Evolutionary conservation across 1,284 basidiomycete species (phyloP), one percentile per base, ranked within the genome.

Genomic region (Phellopilus nigrolimitatus): DNA sequence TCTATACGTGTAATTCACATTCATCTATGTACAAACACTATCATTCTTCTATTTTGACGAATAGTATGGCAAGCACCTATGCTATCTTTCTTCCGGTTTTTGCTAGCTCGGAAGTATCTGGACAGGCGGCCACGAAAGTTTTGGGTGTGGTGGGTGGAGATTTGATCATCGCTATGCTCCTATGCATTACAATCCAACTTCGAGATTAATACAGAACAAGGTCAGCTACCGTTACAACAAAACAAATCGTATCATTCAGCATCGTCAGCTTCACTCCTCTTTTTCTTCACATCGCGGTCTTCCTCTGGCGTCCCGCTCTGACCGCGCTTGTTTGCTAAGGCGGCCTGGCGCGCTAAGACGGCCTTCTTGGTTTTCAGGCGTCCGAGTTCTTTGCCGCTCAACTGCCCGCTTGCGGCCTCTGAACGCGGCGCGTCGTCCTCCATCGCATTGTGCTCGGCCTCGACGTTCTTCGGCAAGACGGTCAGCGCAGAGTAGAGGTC

Each of bases 401-500:
- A 50, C 52, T 66, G 61, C 50, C 60, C 62, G 38, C 55, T 36
- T 10, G 47, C 44, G 21, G 55, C 62, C 34, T 51, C 61, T 6
- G 53, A 49, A 3, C 28, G 42, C 3, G 51, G 57, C 12, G 58
- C 62, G 9, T 59, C 65, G 13, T 64, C 66, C 24, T 66, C 65
- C 59, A 69, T 69, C n/a, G 66, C 67, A 48, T 74, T 71, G 53
- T 72, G 70, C 39, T 72, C 71, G 2, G 59, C 69, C 25, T 78
- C 74, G 19, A 68, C 64, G 56, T 75, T 73, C 62, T 90, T 90
- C 0, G 87, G 87, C 58, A 89, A 68, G 12, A 75, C 69, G 0
- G 68, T 65, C 15, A 90, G 70, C 37, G 75, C 70, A 3, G 71
- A 67, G 60, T 90, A 89, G 2, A 88, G 66, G 47, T 84, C 79